These are phyloP conservation scores for Corylus avellana DNA, from an alignment of 306 rosid species.

Conservation along the genomic window DNA sequence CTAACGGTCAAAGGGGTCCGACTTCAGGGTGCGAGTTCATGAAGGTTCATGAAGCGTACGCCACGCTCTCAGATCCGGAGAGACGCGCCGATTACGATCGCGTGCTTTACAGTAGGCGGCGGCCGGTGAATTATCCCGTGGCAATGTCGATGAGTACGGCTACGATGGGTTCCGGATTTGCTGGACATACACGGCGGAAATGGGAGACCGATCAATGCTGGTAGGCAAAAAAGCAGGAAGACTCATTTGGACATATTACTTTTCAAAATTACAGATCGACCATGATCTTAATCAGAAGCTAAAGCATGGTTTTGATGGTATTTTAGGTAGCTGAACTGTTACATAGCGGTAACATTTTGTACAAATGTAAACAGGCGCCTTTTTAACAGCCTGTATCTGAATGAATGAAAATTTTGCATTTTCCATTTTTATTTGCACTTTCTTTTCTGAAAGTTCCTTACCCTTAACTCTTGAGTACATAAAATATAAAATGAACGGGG, in stretches of 20 bases:
- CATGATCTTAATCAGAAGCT: neutral
- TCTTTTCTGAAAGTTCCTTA: neutral
- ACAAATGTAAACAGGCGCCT: conserved; percentile 10
- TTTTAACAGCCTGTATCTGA: conserved; percentile 22
- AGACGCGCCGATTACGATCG: conserved; percentile 55
- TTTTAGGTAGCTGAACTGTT: neutral
- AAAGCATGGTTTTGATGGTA: neutral
- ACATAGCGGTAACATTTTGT: neutral
- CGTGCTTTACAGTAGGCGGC: conserved; percentile 8
- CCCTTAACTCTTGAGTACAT: no score
- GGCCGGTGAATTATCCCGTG: conserved; percentile 3
- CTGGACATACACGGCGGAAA: neutral
- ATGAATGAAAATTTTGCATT: neutral
- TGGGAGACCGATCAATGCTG: conserved; percentile 66
- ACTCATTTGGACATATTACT: neutral
- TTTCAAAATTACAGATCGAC: neutral
- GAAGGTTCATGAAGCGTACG: conserved; percentile 48
- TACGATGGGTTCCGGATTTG: neutral
- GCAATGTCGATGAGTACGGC: neutral
- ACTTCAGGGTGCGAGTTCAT: conserved; percentile 35
- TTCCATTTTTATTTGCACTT: neutral
- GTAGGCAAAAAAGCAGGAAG: conserved; percentile 18
- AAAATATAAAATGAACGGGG: no score
- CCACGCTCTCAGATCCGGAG: conserved; percentile 44
- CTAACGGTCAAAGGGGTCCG: conserved; percentile 8